Evolutionary conservation across 192 early-diverging fungal genomes (phyloP), one percentile per base, ranked within the genome.

Genomic region (Geranomyces michiganensis): DNA sequence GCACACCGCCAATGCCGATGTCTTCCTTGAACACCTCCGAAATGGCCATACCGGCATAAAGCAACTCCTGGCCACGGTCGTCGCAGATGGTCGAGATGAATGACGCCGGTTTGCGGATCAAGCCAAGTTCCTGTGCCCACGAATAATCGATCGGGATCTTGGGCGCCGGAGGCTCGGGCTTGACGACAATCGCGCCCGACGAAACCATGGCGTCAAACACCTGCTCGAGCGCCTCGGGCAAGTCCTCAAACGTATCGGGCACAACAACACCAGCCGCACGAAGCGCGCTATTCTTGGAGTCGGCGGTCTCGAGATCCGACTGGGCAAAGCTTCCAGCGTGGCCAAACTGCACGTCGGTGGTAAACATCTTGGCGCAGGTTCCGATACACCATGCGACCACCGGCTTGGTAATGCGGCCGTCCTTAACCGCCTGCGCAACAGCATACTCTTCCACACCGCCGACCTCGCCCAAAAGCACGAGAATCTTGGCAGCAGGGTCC

Each of bases 131-230:
- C 83, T 96, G 94, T 33, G 96, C 96, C 96, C 96, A 99, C 13
- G 94, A 89, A 78, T 99, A 99, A 84, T 99, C 96, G 73, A 99
- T 96, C 26, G 96, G 96, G 71, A 99, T 96, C 89, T 97, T 97
- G 68, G 96, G 96, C 33, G 89, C 80, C 75, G 94, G 92, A n/a
- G 95, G 94, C 79, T 99, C 96, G 24, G 90, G 69, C 43, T 70
- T 71, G 46, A 91, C 89, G 47, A 86, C 83, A 36, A 99, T 90
- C 30, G 76, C 76, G 24, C 90, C 90, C 43, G 85, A 73, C 69
- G 84, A 79, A 56, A 96, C 90, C 74, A 96, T 88, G 30, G 90
- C 81, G 46, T 81, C 72, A 82, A 91, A 99, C 29, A 93, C 87
- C 74, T 91, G 79, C 78, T 80, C 80, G 63, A 99, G 83, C 55